Evolutionary conservation across 805 yeast species (phyloP).

Genomic region (Candida oleophila): DNA sequence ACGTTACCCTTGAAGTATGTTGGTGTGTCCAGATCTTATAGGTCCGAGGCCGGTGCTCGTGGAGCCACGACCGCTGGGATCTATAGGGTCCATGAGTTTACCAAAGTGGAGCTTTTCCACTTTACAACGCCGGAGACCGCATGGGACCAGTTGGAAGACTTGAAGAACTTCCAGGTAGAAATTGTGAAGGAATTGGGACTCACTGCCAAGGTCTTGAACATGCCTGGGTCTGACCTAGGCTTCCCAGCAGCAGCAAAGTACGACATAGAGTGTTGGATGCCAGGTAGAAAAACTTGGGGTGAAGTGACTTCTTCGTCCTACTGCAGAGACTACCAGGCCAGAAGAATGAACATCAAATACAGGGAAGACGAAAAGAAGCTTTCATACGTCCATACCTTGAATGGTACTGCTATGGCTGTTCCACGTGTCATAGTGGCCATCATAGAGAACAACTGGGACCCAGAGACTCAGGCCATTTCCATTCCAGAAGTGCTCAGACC

Average conservation of each 20-base stretch:
- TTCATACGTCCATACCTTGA: slow-evolving; percentile 76
- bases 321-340: slow-evolving; percentile 86
- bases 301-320: slow-evolving; percentile 90
- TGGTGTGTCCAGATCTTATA: slow-evolving; percentile 81
- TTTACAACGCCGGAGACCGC: slow-evolving; percentile 57
- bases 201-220: slow-evolving; percentile 75
- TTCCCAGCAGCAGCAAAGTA: slow-evolving; percentile 90
- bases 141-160: slow-evolving; percentile 50
- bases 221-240: slow-evolving; percentile 91
- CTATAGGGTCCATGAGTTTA: slow-evolving; percentile 93
- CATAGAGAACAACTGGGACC: slow-evolving; percentile 81
- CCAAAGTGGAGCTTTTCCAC: slow-evolving; percentile 88
- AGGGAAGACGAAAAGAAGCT: slow-evolving; percentile 30
- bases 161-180: slow-evolving; percentile 63
- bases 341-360: slow-evolving; percentile 73
- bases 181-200: slow-evolving; percentile 70
- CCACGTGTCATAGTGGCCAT: slow-evolving; percentile 89
- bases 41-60: slow-evolving; percentile 97
- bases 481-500: slow-evolving; percentile 70
- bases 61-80: slow-evolving; percentile 91
- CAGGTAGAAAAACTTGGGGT: slow-evolving; percentile 91
- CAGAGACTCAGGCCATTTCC: slow-evolving; percentile 46
- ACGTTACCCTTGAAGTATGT: slow-evolving; percentile 60
- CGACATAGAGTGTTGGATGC: slow-evolving; percentile 98
- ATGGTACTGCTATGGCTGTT: slow-evolving; percentile 95